These are phyloP conservation scores for Solanum chiquidenum DNA, from an alignment of 257 asterid species.

Conservation along the genomic window DNA sequence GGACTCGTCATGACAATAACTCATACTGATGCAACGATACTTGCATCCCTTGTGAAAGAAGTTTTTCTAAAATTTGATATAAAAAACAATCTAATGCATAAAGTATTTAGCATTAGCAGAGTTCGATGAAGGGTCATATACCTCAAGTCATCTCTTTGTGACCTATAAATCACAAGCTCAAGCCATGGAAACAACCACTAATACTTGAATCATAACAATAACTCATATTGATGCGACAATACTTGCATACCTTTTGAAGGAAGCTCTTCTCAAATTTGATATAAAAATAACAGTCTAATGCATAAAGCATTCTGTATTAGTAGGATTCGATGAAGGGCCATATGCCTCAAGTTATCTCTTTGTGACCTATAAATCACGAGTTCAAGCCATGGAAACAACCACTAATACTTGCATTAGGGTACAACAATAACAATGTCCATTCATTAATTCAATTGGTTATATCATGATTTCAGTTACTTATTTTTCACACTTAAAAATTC, in stretches of 20 bases:
- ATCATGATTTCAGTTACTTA: background rate
- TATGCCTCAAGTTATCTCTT: background rate
- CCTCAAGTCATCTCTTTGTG: too few species aligned
- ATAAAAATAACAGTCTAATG: too few species aligned
- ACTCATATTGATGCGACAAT: fast-evolving
- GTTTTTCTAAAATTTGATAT: background rate
- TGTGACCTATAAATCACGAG: background rate
- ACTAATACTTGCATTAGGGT: background rate
- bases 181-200: too few species aligned
- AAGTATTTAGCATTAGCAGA: background rate
- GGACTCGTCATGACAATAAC: background rate
- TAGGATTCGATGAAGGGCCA: background rate
- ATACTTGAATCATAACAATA: background rate
- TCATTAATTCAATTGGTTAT: background rate
- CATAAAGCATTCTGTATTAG: background rate
- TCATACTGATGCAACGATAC: background rate
- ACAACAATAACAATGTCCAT: slow-evolving; percentile 67
- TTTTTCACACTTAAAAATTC: background rate
- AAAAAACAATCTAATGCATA: background rate
- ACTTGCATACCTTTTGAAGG: background rate
- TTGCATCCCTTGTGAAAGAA: background rate
- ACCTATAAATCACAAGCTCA: too few species aligned
- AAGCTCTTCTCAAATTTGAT: background rate
- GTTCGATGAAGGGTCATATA: too few species aligned
- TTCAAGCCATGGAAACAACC: background rate